phyloP scores from a whole-genome alignment of 805 yeast genomes.

The Spathaspora girioi region DNA sequence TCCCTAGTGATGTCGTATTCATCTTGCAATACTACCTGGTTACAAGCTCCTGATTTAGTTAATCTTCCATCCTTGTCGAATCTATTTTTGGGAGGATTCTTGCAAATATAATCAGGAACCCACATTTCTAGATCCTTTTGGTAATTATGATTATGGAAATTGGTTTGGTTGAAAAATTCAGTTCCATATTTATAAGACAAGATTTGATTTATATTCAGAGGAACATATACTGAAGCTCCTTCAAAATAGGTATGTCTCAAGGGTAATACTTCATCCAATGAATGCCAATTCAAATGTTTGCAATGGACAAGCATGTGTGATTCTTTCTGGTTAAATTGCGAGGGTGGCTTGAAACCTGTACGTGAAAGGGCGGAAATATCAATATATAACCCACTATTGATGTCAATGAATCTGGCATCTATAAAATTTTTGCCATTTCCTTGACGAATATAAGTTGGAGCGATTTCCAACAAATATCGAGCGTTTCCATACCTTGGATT shows the following conservation, averaged over 20 bases:
- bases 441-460: constrained; percentile 27
- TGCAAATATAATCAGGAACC: constrained; percentile 44
- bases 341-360: constrained; percentile 20
- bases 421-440: constrained; percentile 41
- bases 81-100: constrained; percentile 24
- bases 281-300: constrained; percentile 39
- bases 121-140: constrained; percentile 43
- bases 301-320: constrained; percentile 28
- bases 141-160: constrained; percentile 31
- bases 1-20: constrained; percentile 30
- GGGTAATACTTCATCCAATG: constrained; percentile 32
- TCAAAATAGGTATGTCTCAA: constrained; percentile 34
- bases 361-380: constrained; percentile 41
- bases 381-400: constrained; percentile 38
- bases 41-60: constrained; percentile 39
- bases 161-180: constrained; percentile 22
- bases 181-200: constrained; percentile 30
- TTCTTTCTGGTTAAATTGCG: constrained; percentile 7
- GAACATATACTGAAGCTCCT: constrained; percentile 33
- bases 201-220: constrained; percentile 28
- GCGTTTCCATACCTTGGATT: constrained; percentile 30
- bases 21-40: constrained; percentile 29
- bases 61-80: constrained; percentile 22
- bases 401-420: constrained; percentile 36
- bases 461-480: constrained; percentile 20